Conservation (phyloP, 2,329 filamentous ascomycete genomes). For the Pseudocercospora fijiensis region DNA sequence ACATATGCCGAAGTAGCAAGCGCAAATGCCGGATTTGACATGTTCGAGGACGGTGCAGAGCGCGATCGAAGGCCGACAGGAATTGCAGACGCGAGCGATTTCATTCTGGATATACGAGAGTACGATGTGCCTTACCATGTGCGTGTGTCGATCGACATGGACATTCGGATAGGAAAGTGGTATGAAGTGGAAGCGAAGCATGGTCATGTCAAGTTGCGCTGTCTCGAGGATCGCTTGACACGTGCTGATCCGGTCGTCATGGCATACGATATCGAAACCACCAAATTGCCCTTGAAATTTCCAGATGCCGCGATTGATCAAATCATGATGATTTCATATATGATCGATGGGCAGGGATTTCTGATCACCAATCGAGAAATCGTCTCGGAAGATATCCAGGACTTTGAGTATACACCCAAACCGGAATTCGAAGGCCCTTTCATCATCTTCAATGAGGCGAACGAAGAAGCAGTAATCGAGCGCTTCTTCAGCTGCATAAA, state of each 20-base stretch:
- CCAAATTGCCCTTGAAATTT: constrained; percentile 92
- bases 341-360: constrained; percentile 98
- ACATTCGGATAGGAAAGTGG: constrained; percentile 95
- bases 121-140: constrained; percentile 99
- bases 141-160: constrained; percentile 92
- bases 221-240: constrained; percentile 81
- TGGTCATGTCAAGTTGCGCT: constrained; percentile 76
- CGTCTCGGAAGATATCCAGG: constrained; percentile 92
- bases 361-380: constrained; percentile 97
- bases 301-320: constrained; percentile 92
- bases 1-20: constrained; percentile 97
- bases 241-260: constrained; percentile 96
- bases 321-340: constrained; percentile 99
- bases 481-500: constrained; percentile 96
- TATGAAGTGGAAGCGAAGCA: constrained; percentile 95
- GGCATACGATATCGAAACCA: constrained; percentile 99
- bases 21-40: constrained; percentile 79
- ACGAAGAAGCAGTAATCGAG: constrained; percentile 84
- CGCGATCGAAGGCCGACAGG: constrained; percentile 73
- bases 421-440: constrained; percentile 94
- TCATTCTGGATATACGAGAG: constrained; percentile 96
- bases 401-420: constrained; percentile 97
- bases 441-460: constrained; percentile 96
- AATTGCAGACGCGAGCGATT: constrained; percentile 89
- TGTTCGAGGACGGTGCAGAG: constrained; percentile 82